Conservation (phyloP, 2,329 filamentous ascomycete species). For the Diaporthe ilicicola region DNA sequence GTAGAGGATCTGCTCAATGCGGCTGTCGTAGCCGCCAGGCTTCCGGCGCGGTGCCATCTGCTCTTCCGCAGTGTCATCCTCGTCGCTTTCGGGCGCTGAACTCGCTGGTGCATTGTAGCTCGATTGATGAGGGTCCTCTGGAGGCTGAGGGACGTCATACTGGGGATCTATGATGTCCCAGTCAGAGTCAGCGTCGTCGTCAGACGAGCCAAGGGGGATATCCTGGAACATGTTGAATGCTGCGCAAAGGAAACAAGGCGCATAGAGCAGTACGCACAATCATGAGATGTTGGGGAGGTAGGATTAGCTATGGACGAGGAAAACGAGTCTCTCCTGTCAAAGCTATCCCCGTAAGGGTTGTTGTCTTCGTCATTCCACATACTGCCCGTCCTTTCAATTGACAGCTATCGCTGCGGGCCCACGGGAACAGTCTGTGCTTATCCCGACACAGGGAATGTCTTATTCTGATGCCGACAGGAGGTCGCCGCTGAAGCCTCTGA, state of each 20-base stretch:
- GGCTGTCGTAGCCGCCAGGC: constrained; percentile 90
- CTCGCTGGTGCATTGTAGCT: constrained; percentile 25
- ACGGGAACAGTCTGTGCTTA: neutral
- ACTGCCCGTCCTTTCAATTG: constrained; percentile 40
- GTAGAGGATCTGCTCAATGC: constrained; percentile 96
- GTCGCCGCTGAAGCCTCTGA: neutral
- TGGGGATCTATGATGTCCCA: constrained; percentile 60
- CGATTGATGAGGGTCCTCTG: constrained; percentile 40
- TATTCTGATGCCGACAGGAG: neutral
- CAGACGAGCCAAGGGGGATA: constrained; percentile 46
- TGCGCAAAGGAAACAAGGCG: constrained; percentile 29
- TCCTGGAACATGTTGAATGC: constrained; percentile 47
- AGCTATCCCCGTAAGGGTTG: constrained; percentile 92
- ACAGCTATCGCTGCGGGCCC: neutral
- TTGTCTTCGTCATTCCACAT: constrained; percentile 99
- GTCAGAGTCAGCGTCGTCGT: constrained; percentile 52
- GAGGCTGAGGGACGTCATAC: constrained; percentile 76
- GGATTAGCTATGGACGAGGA: constrained; percentile 73
- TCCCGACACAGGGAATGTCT: neutral
- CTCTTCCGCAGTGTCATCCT: constrained; percentile 52
- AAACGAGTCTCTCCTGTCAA: constrained; percentile 85
- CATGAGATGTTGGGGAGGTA: constrained; percentile 65
- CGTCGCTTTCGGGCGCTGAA: constrained; percentile 52
- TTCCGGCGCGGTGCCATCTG: constrained; percentile 67
- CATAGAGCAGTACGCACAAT: constrained; percentile 58